A percentile compares a stretch with the other conserved stretches of the same genome.
Evolutionary conservation across 2,329 filamentous ascomycete species (phyloP).

Genomic region (Emmonsiellopsis sp.): DNA sequence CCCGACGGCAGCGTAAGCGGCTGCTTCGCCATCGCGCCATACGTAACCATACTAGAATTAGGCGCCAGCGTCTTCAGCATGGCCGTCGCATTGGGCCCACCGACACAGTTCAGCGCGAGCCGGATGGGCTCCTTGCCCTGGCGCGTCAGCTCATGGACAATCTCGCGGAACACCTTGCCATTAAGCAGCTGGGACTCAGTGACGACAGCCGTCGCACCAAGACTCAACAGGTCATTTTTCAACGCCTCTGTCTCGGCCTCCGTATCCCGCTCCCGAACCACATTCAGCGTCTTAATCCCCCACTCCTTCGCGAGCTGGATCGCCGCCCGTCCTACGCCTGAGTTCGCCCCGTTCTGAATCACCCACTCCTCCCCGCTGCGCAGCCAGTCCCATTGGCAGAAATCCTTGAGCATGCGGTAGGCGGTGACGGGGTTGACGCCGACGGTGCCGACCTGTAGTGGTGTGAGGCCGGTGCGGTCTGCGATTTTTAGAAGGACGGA

Average conservation of each 20-base stretch:
- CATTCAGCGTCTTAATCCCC: constrained; percentile 85
- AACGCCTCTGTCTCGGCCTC: constrained; percentile 55
- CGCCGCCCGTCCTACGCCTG: constrained; percentile 79
- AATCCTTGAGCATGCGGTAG: constrained; percentile 85
- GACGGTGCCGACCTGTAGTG: constrained; percentile 76
- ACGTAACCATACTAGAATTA: constrained; percentile 74
- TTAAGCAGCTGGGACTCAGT: constrained; percentile 50
- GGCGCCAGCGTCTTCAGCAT: constrained; percentile 65
- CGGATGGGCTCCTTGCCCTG: constrained; percentile 62
- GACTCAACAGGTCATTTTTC: constrained; percentile 49
- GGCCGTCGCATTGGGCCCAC: constrained; percentile 71
- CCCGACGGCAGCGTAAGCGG: constrained; percentile 73
- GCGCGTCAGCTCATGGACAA: constrained; percentile 59
- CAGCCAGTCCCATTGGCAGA: constrained; percentile 47
- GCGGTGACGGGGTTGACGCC: constrained; percentile 90
- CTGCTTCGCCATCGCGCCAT: constrained; percentile 89
- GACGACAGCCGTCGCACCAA: constrained; percentile 57
- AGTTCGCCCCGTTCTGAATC: constrained; percentile 94
- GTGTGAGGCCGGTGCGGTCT: constrained; percentile 59
- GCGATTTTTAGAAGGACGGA: constrained; percentile 59
- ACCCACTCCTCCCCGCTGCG: constrained; percentile 73
- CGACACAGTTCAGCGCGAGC: constrained; percentile 86
- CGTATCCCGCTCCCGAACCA: constrained; percentile 65
- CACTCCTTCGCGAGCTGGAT: constrained; percentile 80
- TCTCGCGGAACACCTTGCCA: constrained; percentile 35